These are phyloP conservation scores for Lentinula aciculospora DNA, from an alignment of 768 basidiomycete genomes.

Conservation along the genomic window DNA sequence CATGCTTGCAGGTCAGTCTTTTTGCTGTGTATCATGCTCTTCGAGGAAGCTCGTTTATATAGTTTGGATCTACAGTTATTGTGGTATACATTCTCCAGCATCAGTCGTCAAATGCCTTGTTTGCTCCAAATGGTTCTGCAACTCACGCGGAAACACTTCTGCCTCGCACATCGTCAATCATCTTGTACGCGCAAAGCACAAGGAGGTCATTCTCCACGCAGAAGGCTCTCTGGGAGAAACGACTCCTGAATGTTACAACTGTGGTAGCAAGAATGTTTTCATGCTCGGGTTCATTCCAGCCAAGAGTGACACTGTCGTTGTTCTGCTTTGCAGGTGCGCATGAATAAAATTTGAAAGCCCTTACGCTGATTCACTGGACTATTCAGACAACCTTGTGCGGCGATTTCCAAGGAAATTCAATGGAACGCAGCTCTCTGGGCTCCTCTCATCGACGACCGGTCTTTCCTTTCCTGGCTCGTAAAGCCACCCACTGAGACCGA, in stretches of 20 bases:
- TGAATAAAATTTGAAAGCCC: not conserved
- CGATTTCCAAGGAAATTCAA: conserved; percentile 94
- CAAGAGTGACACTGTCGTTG: conserved; percentile 98
- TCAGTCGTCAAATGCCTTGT: conserved; percentile 94
- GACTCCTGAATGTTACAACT: conserved; percentile 98
- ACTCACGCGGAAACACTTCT: conserved; percentile 95
- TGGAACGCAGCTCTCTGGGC: conserved; percentile 99
- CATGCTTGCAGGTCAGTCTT: conserved; percentile 93
- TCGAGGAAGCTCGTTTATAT: not conserved
- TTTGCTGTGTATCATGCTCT: conserved; percentile 7
- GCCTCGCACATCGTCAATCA: conserved; percentile 99
- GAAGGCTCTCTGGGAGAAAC: conserved; percentile 96
- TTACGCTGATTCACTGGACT: not conserved
- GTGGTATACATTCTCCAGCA: conserved; percentile 95
- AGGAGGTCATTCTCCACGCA: conserved; percentile 94
- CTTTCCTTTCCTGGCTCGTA: conserved; percentile 98
- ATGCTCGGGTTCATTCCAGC: conserved; percentile 99
- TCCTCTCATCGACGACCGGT: conserved; percentile 96
- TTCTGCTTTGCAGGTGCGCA: conserved; percentile 88
- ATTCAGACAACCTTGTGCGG: conserved; percentile 91
- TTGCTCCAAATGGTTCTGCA: conserved; percentile 97
- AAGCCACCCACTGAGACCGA: conserved; percentile 96
- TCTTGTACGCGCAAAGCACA: conserved; percentile 97
- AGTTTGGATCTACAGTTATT: conserved; percentile 58
- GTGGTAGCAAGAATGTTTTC: conserved; percentile 98